Evolutionary conservation across 2,329 filamentous ascomycete genomes (phyloP).

Genomic region (Monascus ruber): DNA sequence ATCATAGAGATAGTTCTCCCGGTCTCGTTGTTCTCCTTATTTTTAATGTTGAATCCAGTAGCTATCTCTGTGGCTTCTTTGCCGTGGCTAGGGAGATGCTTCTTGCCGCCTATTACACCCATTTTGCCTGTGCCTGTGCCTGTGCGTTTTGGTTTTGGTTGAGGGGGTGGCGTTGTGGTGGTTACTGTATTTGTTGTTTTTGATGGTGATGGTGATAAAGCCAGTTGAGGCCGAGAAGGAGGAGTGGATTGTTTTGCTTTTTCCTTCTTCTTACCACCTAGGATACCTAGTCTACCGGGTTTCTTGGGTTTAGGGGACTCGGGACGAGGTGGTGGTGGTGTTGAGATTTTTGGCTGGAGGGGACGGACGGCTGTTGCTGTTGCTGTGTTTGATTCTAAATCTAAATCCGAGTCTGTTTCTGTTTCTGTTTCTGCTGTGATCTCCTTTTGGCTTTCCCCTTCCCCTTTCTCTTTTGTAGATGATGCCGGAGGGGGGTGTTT

Average conservation of each 20-base stretch:
- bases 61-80: too few species aligned
- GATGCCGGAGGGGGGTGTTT: too few species aligned
- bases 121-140: conserved; percentile 15
- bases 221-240: neutral
- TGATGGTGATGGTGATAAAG: neutral
- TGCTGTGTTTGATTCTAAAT: neutral
- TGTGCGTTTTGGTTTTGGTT: conserved; percentile 12
- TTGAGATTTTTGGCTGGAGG: conserved; percentile 3
- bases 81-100: neutral
- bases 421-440: neutral
- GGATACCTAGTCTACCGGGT: conserved; percentile 16
- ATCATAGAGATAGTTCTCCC: neutral
- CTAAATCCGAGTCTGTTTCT: neutral
- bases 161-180: conserved; percentile 6
- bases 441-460: neutral
- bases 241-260: conserved; percentile 5
- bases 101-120: conserved; percentile 25
- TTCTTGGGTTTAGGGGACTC: neutral
- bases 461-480: too few species aligned
- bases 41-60: neutral
- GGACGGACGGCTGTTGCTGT: neutral
- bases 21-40: neutral
- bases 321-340: conserved; percentile 1
- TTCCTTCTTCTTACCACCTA: conserved; percentile 19
- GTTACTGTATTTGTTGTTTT: neutral